Evolutionary conservation across 768 basidiomycete genomes (phyloP).

Genomic region (Xanthoconium stramineum): DNA sequence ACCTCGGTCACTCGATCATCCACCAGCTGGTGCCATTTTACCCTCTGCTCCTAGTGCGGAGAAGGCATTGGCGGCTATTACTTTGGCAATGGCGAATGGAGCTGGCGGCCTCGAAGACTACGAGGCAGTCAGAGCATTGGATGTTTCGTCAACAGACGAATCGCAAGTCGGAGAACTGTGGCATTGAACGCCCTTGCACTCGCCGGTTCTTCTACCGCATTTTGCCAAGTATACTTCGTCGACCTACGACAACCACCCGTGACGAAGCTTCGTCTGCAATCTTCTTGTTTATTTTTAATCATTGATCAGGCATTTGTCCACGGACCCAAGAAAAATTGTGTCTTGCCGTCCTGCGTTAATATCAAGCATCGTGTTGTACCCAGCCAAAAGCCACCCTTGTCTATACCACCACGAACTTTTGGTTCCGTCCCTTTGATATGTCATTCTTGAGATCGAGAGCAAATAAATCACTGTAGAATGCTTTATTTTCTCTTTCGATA

Average conservation of each 20-base stretch:
- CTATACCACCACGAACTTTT: constrained; percentile 25
- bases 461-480: constrained; percentile 19
- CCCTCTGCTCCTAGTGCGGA: constrained; percentile 47
- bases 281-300: constrained; percentile 30
- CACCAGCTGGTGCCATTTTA: background rate
- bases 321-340: constrained; percentile 20
- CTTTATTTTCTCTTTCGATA: constrained; percentile 16
- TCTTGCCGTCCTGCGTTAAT: constrained; percentile 19
- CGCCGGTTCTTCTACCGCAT: background rate
- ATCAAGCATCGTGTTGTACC: constrained; percentile 29
- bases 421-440: constrained; percentile 1
- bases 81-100: constrained; percentile 60
- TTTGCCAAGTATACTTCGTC: constrained; percentile 5
- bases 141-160: constrained; percentile 35
- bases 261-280: constrained; percentile 2
- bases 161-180: constrained; percentile 59
- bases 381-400: constrained; percentile 13
- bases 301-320: constrained; percentile 9
- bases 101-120: constrained; percentile 61
- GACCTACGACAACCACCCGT: background rate
- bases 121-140: constrained; percentile 40
- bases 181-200: constrained; percentile 34
- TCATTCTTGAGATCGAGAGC: constrained; percentile 2
- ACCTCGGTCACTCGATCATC: constrained; percentile 13
- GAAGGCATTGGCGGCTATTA: constrained; percentile 58